Conservation (phyloP, 148 eudicot genomes). For the Amaranthus hypochondriacus region DNA sequence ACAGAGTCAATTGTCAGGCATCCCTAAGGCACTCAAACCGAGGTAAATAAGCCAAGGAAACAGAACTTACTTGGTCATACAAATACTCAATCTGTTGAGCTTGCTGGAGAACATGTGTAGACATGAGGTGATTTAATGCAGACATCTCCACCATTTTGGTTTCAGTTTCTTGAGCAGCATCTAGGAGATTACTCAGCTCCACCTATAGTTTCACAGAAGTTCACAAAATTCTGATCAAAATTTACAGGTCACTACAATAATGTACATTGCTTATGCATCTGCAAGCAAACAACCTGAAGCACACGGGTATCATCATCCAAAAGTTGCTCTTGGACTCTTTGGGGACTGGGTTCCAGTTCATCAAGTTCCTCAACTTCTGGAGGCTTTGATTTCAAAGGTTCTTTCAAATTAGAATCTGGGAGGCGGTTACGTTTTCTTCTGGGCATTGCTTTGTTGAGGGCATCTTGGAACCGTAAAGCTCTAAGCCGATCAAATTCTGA, state of each 20-base stretch:
- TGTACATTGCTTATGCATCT: not conserved
- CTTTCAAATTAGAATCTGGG: conserved; percentile 27
- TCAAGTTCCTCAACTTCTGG: conserved; percentile 41
- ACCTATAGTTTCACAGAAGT: conserved; percentile 36
- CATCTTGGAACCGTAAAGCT: conserved; percentile 87
- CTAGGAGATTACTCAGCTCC: conserved; percentile 71
- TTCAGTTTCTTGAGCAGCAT: conserved; percentile 88
- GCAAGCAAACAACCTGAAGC: conserved; percentile 59
- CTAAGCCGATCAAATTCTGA: conserved; percentile 89
- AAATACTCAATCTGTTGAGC: conserved; percentile 82
- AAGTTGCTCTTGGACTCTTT: conserved; percentile 73
- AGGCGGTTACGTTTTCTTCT: conserved; percentile 58
- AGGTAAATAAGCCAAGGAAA: not conserved
- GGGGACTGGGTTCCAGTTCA: conserved; percentile 53
- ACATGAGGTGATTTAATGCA: conserved; percentile 93
- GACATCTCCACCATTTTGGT: conserved; percentile 98
- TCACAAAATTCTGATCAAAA: not conserved
- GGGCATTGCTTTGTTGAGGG: conserved; percentile 65
- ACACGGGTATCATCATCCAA: conserved; percentile 90
- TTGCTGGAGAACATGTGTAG: conserved; percentile 93
- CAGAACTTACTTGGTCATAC: conserved; percentile 73
- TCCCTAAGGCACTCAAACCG: conserved; percentile 3
- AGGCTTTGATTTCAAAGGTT: conserved; percentile 29
- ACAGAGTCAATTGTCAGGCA: not conserved
- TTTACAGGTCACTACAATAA: not conserved